Evolutionary conservation across 805 yeast genomes (phyloP).

Genomic region (Ogataea paraovalis): DNA sequence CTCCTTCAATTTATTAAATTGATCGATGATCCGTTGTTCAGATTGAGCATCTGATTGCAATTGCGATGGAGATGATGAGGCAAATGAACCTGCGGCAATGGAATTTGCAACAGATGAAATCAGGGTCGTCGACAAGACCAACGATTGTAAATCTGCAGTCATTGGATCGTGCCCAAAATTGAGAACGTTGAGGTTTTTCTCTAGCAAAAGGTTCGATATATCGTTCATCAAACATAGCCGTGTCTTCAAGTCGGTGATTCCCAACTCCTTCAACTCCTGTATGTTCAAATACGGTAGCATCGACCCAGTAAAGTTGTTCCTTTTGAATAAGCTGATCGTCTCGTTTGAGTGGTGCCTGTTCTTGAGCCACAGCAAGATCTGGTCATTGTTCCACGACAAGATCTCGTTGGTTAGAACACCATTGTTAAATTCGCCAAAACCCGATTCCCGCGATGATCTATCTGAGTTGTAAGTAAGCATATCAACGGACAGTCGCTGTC

Average conservation of each 20-base stretch:
- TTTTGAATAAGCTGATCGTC: slow-evolving; percentile 36
- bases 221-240: slow-evolving; percentile 59
- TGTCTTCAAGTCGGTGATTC: slow-evolving; percentile 47
- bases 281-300: slow-evolving; percentile 64
- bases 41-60: slow-evolving; percentile 23
- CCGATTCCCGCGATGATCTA: too few relatives aligned
- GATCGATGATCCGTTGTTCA: slow-evolving; percentile 31
- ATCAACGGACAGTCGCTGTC: too few relatives aligned
- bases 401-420: slow-evolving; percentile 17
- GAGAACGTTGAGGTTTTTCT: slow-evolving; percentile 24
- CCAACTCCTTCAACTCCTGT: slow-evolving; percentile 70
- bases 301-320: slow-evolving; percentile 68
- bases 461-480: too few relatives aligned
- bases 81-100: not conserved
- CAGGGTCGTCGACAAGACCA: slow-evolving; percentile 22
- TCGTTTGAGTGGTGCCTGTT: slow-evolving; percentile 21
- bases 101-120: slow-evolving; percentile 23
- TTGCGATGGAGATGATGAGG: not conserved
- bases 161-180: slow-evolving; percentile 21
- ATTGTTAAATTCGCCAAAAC: too few relatives aligned
- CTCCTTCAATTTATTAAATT: not conserved
- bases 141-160: slow-evolving; percentile 22
- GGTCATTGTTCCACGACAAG: slow-evolving; percentile 29
- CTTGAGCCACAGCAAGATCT: slow-evolving; percentile 29
- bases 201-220: slow-evolving; percentile 49